Base-by-base conservation (phyloP, 352 stramenopile species). In the Pythium insidiosum region DNA sequence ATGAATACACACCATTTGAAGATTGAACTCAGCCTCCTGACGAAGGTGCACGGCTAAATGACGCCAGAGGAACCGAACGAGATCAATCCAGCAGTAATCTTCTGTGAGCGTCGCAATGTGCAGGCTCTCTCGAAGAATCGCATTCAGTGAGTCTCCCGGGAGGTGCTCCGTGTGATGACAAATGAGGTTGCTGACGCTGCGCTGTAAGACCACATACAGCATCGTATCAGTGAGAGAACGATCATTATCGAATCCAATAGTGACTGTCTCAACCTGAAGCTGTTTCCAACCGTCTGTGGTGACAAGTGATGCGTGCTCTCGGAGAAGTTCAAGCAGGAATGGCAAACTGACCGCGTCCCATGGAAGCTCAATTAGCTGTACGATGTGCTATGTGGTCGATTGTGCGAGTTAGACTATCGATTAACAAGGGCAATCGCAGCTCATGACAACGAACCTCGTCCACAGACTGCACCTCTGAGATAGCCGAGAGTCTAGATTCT, bases 11-110 rank as follows among this genome's bases (percentile, higher is more conserved):
- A 89, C 77, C 72, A 87, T 87, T 53, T 88, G 77, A 6, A 89
- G 51, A 35, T 77, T 86, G 41, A 89, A 89, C 20, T 89, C 77
- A 5, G 74, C 70, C 34, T 88, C 77, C 43, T 81, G 73, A 30
- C 73, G 57, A 16, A 82, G 42, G 34, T 80, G 61, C n/a, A 62
- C 33, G 0, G 73, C 68, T 23, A 89, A 51, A 18, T 73, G 59
- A 7, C 63, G 59, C 18, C 84, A 48, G 26, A 89, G 40, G 37
- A 67, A 57, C 2, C 77, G 70, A 13, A 62, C 61, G 23, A 84
- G 60, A 11, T 43, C 37, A 41, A 89, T 62, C 77, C 77, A 89
- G 21, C 63, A 56, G 16, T 53, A 50, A 21, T 66, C 52, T 15
- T 61, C 41, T 1, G 61, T 72, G 18, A 33, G n/a, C n/a, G 53